These are phyloP conservation scores for Boletus patriciae DNA, from an alignment of 768 basidiomycete species.

Conservation along the genomic window DNA sequence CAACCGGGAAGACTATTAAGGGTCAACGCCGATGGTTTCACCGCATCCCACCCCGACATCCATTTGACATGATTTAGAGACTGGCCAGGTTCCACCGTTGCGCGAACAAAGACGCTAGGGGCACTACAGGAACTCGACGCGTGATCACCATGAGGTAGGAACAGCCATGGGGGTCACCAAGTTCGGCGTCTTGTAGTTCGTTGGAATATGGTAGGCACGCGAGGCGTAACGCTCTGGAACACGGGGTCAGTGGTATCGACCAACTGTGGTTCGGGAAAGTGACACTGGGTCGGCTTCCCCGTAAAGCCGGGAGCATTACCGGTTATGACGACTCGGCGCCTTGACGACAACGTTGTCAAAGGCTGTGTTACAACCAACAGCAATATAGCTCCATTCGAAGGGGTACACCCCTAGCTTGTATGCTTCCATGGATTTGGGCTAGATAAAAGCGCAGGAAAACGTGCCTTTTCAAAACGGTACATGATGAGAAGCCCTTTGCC, in stretches of 20 bases:
- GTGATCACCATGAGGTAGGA: neutral
- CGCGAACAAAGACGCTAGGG: neutral
- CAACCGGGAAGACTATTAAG: neutral
- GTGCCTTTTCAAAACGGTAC: no score
- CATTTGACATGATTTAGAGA: neutral
- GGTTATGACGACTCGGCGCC: neutral
- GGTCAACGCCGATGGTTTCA: neutral
- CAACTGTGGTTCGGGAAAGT: neutral
- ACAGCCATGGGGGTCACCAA: neutral
- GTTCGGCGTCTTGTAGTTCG: neutral
- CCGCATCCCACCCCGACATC: neutral
- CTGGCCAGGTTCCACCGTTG: neutral
- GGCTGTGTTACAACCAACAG: constrained; percentile 17
- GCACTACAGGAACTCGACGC: neutral
- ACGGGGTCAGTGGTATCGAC: neutral
- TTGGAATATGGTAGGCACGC: no score
- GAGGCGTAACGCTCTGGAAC: neutral
- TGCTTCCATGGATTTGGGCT: no score
- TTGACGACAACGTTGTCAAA: neutral
- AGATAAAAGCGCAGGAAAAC: no score
- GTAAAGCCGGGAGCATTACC: no score
- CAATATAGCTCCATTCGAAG: constrained; percentile 13
- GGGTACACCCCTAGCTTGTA: no score
- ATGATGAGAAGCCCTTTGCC: no score
- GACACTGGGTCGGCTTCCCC: neutral